A percentile compares a stretch with the other conserved stretches of the same genome.
Conservation (phyloP, 805 yeast genomes). For the Candida sakaeoensis region DNA sequence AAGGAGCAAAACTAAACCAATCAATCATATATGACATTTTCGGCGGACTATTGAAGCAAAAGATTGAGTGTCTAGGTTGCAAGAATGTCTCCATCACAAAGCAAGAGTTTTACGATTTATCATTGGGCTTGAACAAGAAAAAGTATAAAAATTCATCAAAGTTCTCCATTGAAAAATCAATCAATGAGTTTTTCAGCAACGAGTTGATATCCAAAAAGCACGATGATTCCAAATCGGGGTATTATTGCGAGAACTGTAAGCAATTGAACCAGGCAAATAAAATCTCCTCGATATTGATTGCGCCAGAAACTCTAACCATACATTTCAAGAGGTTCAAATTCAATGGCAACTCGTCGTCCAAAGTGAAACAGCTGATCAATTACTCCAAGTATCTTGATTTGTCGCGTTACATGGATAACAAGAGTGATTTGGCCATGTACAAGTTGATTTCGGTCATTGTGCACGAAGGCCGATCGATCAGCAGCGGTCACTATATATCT, state of each 20-base stretch:
- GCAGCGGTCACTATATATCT: conserved; percentile 90
- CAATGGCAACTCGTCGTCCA: conserved; percentile 73
- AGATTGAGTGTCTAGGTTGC: conserved; percentile 79
- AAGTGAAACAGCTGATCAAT: conserved; percentile 81
- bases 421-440: conserved; percentile 41
- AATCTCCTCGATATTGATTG: conserved; percentile 64
- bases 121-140: conserved; percentile 64
- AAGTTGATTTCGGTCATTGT: conserved; percentile 80
- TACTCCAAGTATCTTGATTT: conserved; percentile 78
- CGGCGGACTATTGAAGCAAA: conserved; percentile 85
- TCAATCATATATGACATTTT: conserved; percentile 88
- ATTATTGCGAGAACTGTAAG: conserved; percentile 84
- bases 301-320: conserved; percentile 84
- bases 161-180: conserved; percentile 70
- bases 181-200: conserved; percentile 76
- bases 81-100: conserved; percentile 79
- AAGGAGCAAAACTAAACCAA: conserved; percentile 75
- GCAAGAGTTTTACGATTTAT: conserved; percentile 91
- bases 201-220: conserved; percentile 71
- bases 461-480: conserved; percentile 90
- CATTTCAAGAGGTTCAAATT: conserved; percentile 91
- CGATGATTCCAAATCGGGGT: conserved; percentile 63
- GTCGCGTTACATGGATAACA: conserved; percentile 43
- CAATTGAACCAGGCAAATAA: conserved; percentile 74
- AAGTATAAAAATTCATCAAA: conserved; percentile 19